These are phyloP conservation scores for Pisolithus orientalis DNA, from an alignment of 768 basidiomycete species.

Conservation along the genomic window DNA sequence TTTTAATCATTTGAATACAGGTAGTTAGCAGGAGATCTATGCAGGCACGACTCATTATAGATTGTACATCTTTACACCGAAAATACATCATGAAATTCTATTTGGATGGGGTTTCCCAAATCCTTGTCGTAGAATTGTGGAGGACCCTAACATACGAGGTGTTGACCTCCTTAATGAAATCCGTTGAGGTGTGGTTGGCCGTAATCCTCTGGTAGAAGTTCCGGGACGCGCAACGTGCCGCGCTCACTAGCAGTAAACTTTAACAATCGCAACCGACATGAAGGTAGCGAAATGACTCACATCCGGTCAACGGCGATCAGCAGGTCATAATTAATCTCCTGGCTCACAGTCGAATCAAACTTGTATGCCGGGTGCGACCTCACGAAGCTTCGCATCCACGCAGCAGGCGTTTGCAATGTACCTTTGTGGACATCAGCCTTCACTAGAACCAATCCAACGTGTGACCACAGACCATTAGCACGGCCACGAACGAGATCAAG, in stretches of 20 bases:
- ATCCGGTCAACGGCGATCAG: constrained; percentile 86
- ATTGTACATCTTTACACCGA: too few relatives aligned
- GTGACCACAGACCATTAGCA: constrained; percentile 59
- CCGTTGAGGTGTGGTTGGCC: constrained; percentile 26
- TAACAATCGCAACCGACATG: background rate
- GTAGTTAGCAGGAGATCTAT: too few relatives aligned
- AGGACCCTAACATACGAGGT: too few relatives aligned
- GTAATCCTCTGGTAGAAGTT: constrained; percentile 60
- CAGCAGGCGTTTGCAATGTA: constrained; percentile 76
- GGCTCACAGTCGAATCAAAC: constrained; percentile 84
- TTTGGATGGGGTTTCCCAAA: too few relatives aligned
- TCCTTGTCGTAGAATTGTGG: too few relatives aligned
- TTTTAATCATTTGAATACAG: too few relatives aligned
- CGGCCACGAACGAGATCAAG: constrained; percentile 72
- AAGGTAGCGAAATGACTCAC: constrained; percentile 41
- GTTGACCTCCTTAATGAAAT: constrained; percentile 15
- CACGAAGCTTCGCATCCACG: constrained; percentile 92
- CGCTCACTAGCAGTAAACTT: constrained; percentile 46
- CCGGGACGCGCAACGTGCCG: constrained; percentile 53
- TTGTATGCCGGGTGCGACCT: constrained; percentile 87
- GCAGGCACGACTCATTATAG: too few relatives aligned
- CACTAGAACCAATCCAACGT: constrained; percentile 1
- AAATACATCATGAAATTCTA: too few relatives aligned
- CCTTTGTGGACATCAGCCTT: constrained; percentile 38
- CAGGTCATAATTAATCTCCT: constrained; percentile 93